Evolutionary conservation across 352 stramenopile genomes (phyloP).

Genomic region (Discostella stelligera): DNA sequence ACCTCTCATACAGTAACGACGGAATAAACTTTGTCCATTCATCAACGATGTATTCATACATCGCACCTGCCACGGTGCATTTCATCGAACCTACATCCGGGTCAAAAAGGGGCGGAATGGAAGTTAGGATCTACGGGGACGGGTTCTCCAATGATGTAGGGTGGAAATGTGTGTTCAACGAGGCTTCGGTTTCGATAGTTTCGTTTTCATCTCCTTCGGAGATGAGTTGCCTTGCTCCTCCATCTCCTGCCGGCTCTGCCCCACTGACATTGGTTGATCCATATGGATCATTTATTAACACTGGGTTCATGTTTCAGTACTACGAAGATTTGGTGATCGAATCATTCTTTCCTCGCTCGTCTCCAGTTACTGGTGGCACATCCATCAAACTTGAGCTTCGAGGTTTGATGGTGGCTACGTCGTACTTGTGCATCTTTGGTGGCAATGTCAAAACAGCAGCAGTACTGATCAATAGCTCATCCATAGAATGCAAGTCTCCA

Average conservation of each 20-base stretch:
- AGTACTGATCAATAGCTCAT: constrained; percentile 29
- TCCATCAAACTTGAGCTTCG: constrained; percentile 32
- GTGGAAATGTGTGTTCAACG: constrained; percentile 50
- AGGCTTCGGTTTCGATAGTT: constrained; percentile 21
- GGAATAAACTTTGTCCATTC: constrained; percentile 39
- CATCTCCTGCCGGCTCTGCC: constrained; percentile 18
- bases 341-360: constrained; percentile 37
- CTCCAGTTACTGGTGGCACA: constrained; percentile 37
- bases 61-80: constrained; percentile 22
- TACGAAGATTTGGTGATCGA: constrained; percentile 36
- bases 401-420: constrained; percentile 26
- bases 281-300: constrained; percentile 41
- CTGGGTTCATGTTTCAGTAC: constrained; percentile 39
- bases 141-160: constrained; percentile 29
- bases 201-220: constrained; percentile 35
- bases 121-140: constrained; percentile 43
- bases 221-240: constrained; percentile 32
- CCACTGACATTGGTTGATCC: constrained; percentile 30
- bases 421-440: constrained; percentile 51
- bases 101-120: constrained; percentile 22
- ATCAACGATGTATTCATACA: constrained; percentile 33
- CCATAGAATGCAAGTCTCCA: constrained; percentile 37
- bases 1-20: constrained; percentile 56
- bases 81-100: constrained; percentile 33
- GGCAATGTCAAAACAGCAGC: constrained; percentile 17